Evolutionary conservation across 495 filamentous ascomycete genomes (phyloP).

Genomic region (Aspergillus haitiensis): DNA sequence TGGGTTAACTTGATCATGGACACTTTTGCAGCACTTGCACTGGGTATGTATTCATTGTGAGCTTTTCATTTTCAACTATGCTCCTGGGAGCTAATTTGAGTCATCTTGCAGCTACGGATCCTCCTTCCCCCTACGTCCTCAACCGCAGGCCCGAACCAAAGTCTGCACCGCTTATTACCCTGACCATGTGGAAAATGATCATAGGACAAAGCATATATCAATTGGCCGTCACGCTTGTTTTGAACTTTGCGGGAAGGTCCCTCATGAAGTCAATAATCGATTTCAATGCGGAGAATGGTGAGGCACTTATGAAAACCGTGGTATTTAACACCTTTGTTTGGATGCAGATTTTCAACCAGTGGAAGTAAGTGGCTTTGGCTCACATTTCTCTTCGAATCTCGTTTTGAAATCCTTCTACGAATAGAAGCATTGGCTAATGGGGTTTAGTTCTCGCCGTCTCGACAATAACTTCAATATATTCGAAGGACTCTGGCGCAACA

Average conservation of each 20-base stretch:
- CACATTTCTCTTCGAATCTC: too few relatives aligned
- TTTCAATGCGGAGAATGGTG: constrained; percentile 39
- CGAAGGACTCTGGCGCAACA: constrained; percentile 75
- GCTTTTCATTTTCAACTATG: not conserved
- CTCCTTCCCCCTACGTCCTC: constrained; percentile 67
- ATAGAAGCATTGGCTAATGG: constrained; percentile 14
- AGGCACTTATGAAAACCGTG: constrained; percentile 57
- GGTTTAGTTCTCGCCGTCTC: constrained; percentile 64
- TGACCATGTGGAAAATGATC: constrained; percentile 95
- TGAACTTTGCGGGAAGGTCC: constrained; percentile 68
- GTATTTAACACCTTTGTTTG: constrained; percentile 93
- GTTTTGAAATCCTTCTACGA: not conserved
- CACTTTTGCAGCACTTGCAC: constrained; percentile 90
- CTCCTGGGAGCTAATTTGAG: not conserved
- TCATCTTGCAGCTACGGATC: constrained; percentile 64
- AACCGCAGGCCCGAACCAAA: constrained; percentile 76
- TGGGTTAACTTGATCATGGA: constrained; percentile 97
- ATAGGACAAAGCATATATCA: constrained; percentile 83
- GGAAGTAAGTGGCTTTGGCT: constrained; percentile 46
- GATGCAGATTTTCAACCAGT: constrained; percentile 94
- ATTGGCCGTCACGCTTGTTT: constrained; percentile 71
- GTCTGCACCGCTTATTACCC: constrained; percentile 71
- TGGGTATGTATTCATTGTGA: constrained; percentile 37
- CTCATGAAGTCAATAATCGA: constrained; percentile 64
- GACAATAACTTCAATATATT: constrained; percentile 92